Evolutionary conservation across 768 basidiomycete genomes (phyloP).

Genomic region (Amanita pseudoporphyria): DNA sequence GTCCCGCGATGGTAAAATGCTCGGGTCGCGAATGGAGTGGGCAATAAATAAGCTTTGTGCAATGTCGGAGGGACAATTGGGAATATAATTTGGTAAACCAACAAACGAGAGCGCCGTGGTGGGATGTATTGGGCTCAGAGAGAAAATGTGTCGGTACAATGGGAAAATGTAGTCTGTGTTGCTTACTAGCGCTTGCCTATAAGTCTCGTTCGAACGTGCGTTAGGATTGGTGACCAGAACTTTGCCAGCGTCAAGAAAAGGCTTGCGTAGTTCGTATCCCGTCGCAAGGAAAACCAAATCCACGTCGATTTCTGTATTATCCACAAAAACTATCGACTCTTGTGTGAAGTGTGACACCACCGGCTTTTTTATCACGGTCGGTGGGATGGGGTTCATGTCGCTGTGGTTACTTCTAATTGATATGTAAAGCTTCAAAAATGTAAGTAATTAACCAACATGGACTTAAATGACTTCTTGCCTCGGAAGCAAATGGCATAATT

Average conservation of each 20-base stretch:
- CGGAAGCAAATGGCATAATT: conserved; percentile 25
- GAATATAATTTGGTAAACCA: conserved; percentile 37
- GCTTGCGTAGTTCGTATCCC: conserved; percentile 44
- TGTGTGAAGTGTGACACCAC: conserved; percentile 40
- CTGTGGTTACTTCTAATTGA: neutral
- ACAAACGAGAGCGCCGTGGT: conserved; percentile 45
- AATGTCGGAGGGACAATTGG: conserved; percentile 37
- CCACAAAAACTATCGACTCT: conserved; percentile 34
- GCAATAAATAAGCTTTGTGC: conserved; percentile 42
- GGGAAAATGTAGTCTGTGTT: conserved; percentile 50
- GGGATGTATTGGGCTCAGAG: conserved; percentile 35
- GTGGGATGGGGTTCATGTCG: neutral
- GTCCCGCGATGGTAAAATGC: conserved; percentile 29
- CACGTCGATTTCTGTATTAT: conserved; percentile 32
- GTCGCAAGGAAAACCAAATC: conserved; percentile 44
- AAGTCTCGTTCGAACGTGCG: conserved; percentile 18
- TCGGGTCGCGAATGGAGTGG: conserved; percentile 32
- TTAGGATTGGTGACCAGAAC: conserved; percentile 21
- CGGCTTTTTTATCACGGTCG: conserved; percentile 17
- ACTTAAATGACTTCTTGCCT: conserved; percentile 21
- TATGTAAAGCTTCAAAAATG: neutral
- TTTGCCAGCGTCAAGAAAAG: conserved; percentile 29
- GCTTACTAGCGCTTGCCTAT: conserved; percentile 24
- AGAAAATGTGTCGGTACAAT: conserved; percentile 42
- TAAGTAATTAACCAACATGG: neutral